A percentile compares a stretch with the other conserved stretches of the same genome.
phyloP scores from a whole-genome alignment of 2,329 filamentous ascomycete species.

The Diaporthe sp. region DNA sequence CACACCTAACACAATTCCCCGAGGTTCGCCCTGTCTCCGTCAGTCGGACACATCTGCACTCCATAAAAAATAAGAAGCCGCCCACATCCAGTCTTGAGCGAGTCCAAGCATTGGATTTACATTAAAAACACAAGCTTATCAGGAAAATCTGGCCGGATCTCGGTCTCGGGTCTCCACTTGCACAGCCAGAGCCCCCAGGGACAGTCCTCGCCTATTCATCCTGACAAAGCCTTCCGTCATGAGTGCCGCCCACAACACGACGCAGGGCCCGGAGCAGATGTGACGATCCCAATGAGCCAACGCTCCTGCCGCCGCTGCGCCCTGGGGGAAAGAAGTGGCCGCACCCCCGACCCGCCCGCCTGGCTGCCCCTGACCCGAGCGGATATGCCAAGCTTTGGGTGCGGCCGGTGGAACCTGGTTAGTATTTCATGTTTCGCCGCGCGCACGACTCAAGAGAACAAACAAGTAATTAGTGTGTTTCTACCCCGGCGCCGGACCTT shows the following conservation, averaged over 20 bases:
- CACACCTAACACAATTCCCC: neutral
- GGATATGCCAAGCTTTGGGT: constrained; percentile 24
- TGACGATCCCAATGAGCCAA: constrained; percentile 22
- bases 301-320: neutral
- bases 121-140: constrained; percentile 18
- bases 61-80: neutral
- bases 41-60: neutral
- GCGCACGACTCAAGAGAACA: constrained; percentile 12
- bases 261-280: neutral
- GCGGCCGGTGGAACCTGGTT: neutral
- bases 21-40: neutral
- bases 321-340: neutral
- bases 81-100: neutral
- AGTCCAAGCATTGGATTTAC: neutral
- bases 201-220: neutral
- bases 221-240: neutral
- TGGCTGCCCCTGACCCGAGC: constrained; percentile 27
- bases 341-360: constrained; percentile 8
- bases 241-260: constrained; percentile 13
- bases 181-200: neutral
- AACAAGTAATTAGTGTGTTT: neutral
- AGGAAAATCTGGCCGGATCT: neutral
- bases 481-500: neutral
- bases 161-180: neutral
- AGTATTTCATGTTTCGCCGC: neutral